Conservation (phyloP, 495 filamentous ascomycete genomes). For the Podospora appendiculata region DNA sequence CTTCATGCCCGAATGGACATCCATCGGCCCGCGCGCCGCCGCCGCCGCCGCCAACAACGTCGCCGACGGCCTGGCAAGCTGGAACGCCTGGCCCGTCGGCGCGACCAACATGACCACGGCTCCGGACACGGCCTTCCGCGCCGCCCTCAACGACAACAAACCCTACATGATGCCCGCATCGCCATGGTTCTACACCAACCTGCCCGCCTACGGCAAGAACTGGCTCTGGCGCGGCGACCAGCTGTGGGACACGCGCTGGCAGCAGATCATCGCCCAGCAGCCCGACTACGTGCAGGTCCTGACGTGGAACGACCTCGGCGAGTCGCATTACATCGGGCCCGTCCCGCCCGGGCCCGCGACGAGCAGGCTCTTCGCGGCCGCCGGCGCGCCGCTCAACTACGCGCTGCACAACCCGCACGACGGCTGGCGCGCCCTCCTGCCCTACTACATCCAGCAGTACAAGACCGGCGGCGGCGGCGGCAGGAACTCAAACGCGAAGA, state of each 20-base stretch:
- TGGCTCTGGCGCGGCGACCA: slow-evolving; percentile 52
- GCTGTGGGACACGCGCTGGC: slow-evolving; percentile 54
- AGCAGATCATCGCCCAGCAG: slow-evolving; percentile 39
- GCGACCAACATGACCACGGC: slow-evolving; percentile 35
- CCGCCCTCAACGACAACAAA: slow-evolving; percentile 28
- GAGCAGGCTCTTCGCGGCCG: slow-evolving; percentile 9
- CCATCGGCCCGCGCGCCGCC: slow-evolving; percentile 7
- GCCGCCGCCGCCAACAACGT: slow-evolving; percentile 18
- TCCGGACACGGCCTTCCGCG: slow-evolving; percentile 37
- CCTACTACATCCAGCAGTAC: slow-evolving; percentile 16
- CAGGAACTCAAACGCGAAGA: neutral
- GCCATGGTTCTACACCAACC: slow-evolving; percentile 60
- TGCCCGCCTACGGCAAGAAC: slow-evolving; percentile 48
- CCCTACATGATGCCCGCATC: slow-evolving; percentile 51
- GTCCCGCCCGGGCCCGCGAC: slow-evolving; percentile 1
- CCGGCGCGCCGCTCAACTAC: slow-evolving; percentile 13
- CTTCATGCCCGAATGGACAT: slow-evolving; percentile 29
- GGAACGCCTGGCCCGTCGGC: slow-evolving; percentile 42
- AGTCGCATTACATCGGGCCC: slow-evolving; percentile 50
- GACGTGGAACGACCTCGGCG: slow-evolving; percentile 66
- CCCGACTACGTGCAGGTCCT: slow-evolving; percentile 56
- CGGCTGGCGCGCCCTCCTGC: slow-evolving; percentile 17
- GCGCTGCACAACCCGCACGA: slow-evolving; percentile 8
- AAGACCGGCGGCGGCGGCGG: slow-evolving; percentile 7
- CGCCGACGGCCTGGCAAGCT: slow-evolving; percentile 51